A percentile compares a stretch with the other conserved stretches of the same genome.
These are phyloP conservation scores for Trapa bicornis DNA, from an alignment of 345 rosid genomes.

Conservation along the genomic window DNA sequence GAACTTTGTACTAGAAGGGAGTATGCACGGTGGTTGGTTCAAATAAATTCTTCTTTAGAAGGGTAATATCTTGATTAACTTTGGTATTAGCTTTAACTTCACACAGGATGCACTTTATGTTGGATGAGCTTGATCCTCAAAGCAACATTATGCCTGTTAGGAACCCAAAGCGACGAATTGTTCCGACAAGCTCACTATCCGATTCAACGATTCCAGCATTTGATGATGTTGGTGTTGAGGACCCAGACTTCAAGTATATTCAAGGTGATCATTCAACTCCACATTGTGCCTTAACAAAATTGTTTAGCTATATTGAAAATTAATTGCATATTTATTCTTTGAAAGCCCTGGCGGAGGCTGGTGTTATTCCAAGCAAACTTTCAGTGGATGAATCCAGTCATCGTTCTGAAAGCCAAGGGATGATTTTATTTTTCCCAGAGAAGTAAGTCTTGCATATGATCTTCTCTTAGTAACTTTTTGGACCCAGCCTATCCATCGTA, in stretches of 20 bases:
- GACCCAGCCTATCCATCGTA: conserved; percentile 1
- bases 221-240: conserved; percentile 49
- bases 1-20: conserved; percentile 80
- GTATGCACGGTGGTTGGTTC: conserved; percentile 77
- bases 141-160: conserved; percentile 20
- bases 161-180: conserved; percentile 57
- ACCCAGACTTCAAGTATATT: conserved; percentile 53
- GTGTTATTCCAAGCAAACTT: conserved; percentile 56
- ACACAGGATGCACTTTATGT: not conserved
- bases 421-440: conserved; percentile 41
- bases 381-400: conserved; percentile 12
- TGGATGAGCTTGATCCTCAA: conserved; percentile 13
- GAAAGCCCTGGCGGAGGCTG: conserved; percentile 76
- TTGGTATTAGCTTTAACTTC: not conserved
- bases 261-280: conserved; percentile 34
- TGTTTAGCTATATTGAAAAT: not conserved
- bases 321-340: conserved; percentile 6
- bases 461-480: not conserved
- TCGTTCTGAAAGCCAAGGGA: conserved; percentile 16
- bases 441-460: conserved; percentile 24
- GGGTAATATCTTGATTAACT: conserved; percentile 28
- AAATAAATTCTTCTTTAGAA: conserved; percentile 49
- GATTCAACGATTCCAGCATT: conserved; percentile 54
- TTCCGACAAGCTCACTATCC: conserved; percentile 45
- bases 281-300: conserved; percentile 2